Percentiles rank a stretch among this genome's conserved stretches.
phyloP scores from a whole-genome alignment of 495 filamentous ascomycete species.

The Aspergillus bertholletiae region DNA sequence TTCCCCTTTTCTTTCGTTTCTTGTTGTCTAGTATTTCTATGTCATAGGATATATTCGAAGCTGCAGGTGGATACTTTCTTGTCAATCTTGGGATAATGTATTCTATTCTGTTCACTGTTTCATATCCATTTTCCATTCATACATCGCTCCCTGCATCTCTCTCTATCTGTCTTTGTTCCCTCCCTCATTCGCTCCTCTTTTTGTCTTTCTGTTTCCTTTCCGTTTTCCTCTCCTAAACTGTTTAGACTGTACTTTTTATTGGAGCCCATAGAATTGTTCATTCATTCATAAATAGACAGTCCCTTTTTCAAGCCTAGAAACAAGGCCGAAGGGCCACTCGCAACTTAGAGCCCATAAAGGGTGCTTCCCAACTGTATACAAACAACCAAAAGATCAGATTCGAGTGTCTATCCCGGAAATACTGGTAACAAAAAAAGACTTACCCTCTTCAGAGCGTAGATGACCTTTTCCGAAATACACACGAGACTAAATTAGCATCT shows the following conservation, averaged over 20 bases:
- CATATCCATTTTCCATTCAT: constrained; percentile 9
- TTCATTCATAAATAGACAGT: not conserved
- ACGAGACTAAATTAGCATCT: not conserved
- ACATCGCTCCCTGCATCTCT: constrained; percentile 11
- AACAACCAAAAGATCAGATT: not conserved
- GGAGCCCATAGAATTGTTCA: not conserved
- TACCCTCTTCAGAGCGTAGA: constrained; percentile 53
- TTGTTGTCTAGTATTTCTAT: constrained; percentile 1
- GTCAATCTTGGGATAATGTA: constrained; percentile 4
- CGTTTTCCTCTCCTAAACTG: not conserved
- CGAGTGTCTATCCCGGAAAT: not conserved
- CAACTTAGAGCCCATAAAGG: constrained; percentile 12
- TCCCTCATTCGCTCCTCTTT: no score
- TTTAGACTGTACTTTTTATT: not conserved
- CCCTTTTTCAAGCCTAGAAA: not conserved
- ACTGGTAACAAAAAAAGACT: constrained; percentile 7
- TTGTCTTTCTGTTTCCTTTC: no score
- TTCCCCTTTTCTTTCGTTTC: constrained; percentile 8
- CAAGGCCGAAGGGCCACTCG: not conserved
- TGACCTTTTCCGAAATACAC: constrained; percentile 49
- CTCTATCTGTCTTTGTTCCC: no score
- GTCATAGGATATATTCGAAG: constrained; percentile 7
- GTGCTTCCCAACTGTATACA: constrained; percentile 14
- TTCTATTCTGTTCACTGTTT: constrained; percentile 15
- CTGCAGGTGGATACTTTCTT: constrained; percentile 18